These are phyloP conservation scores for Penicillium digitatum DNA, from an alignment of 2,329 filamentous ascomycete genomes.

Conservation along the genomic window DNA sequence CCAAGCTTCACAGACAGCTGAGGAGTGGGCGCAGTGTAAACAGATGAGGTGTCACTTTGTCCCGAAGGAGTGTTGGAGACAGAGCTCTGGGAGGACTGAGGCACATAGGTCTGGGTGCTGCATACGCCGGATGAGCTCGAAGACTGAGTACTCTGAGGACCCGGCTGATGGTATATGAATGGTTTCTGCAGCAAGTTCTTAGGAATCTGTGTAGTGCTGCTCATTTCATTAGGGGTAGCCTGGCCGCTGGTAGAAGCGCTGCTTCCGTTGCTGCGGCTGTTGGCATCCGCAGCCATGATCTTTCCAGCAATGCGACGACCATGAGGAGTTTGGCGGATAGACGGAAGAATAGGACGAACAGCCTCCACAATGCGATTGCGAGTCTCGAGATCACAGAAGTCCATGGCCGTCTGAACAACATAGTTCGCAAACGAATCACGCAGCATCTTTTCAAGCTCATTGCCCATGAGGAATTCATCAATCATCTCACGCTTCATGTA, in stretches of 20 bases:
- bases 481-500: constrained; percentile 76
- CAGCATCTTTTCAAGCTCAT: constrained; percentile 81
- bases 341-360: constrained; percentile 78
- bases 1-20: constrained; percentile 27
- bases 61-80: constrained; percentile 28
- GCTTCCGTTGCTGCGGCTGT: constrained; percentile 37
- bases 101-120: constrained; percentile 24
- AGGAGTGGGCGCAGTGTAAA: constrained; percentile 31
- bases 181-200: constrained; percentile 31
- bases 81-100: constrained; percentile 16
- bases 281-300: constrained; percentile 58
- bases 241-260: constrained; percentile 32
- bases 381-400: constrained; percentile 70
- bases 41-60: constrained; percentile 28
- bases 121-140: constrained; percentile 25
- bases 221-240: constrained; percentile 40
- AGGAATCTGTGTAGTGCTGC: constrained; percentile 33
- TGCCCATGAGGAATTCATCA: constrained; percentile 68
- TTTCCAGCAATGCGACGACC: constrained; percentile 91
- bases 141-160: constrained; percentile 28
- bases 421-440: constrained; percentile 96
- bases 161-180: constrained; percentile 27
- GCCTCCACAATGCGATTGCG: constrained; percentile 74
- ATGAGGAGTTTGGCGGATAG: constrained; percentile 86
- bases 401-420: constrained; percentile 92